Evolutionary conservation across 176 grass and related monocot species (phyloP).

Genomic region (Bonia amplexicaulis): DNA sequence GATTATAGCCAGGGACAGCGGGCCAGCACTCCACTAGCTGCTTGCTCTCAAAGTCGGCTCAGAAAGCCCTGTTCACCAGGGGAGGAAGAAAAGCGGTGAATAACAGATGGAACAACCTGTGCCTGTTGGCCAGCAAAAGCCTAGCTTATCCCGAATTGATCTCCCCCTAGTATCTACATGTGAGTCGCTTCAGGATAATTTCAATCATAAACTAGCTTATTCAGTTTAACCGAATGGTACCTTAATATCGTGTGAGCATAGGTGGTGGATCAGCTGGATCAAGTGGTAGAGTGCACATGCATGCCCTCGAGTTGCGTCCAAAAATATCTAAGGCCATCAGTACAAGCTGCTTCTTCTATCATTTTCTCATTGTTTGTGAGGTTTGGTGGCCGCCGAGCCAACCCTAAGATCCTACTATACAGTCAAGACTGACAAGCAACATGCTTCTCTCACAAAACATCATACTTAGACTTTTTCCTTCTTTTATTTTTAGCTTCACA

Average conservation of each 20-base stretch:
- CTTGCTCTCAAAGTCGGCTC: neutral
- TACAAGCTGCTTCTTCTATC: too few relatives aligned
- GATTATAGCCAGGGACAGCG: neutral
- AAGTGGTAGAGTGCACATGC: neutral
- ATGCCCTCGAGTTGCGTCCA: neutral
- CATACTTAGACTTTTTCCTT: neutral
- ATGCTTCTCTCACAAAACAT: neutral
- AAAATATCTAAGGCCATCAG: neutral
- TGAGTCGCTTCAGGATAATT: neutral
- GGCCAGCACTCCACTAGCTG: conserved; percentile 5
- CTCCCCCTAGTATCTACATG: neutral
- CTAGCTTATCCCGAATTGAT: neutral
- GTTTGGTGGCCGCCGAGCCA: too few relatives aligned
- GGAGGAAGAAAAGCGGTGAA: neutral
- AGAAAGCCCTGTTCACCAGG: neutral
- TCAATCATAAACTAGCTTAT: too few relatives aligned
- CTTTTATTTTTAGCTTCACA: neutral
- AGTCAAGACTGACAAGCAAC: neutral
- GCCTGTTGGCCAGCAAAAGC: neutral
- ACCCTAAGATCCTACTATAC: neutral
- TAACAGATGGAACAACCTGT: neutral
- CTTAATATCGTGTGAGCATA: neutral
- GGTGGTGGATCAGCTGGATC: neutral
- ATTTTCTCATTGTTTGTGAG: too few relatives aligned
- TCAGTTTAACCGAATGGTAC: too few relatives aligned